These are phyloP conservation scores for Phytophthora citrophthora DNA, from an alignment of 352 stramenopile genomes.

Conservation along the genomic window DNA sequence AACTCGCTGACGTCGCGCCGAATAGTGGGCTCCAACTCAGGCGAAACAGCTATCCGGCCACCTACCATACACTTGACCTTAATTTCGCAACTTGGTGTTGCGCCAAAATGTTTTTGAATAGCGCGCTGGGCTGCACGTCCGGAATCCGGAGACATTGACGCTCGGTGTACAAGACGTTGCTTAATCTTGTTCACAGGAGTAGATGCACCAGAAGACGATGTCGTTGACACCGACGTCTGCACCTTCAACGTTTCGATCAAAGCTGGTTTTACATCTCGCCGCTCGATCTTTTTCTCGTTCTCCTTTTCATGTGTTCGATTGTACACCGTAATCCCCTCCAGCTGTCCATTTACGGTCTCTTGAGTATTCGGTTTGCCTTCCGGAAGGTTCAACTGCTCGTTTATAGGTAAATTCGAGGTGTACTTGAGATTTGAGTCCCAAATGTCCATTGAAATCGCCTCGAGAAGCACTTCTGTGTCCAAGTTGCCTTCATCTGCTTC, in stretches of 20 bases:
- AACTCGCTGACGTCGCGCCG: slow-evolving; percentile 74
- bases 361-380: slow-evolving; percentile 31
- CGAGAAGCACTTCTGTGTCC: slow-evolving; percentile 81
- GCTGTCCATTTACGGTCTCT: slow-evolving; percentile 1
- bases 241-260: slow-evolving; percentile 30
- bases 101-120: slow-evolving; percentile 75
- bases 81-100: slow-evolving; percentile 74
- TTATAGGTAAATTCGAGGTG: slow-evolving; percentile 75
- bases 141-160: slow-evolving; percentile 61
- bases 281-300: slow-evolving; percentile 1
- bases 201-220: slow-evolving; percentile 20
- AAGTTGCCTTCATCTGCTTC: slow-evolving; percentile 61
- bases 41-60: slow-evolving; percentile 61
- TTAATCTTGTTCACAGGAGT: slow-evolving; percentile 32
- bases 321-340: slow-evolving; percentile 1
- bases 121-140: slow-evolving; percentile 60
- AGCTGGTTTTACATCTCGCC: slow-evolving; percentile 15
- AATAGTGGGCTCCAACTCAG: slow-evolving; percentile 70
- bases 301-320: background rate
- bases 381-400: slow-evolving; percentile 66
- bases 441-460: slow-evolving; percentile 89
- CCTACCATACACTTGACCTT: slow-evolving; percentile 77
- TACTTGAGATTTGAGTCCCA: slow-evolving; percentile 88
- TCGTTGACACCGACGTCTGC: slow-evolving; percentile 19
- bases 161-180: slow-evolving; percentile 34